phyloP scores from a whole-genome alignment of 768 basidiomycete species.

The Coprinopsis cinerea region DNA sequence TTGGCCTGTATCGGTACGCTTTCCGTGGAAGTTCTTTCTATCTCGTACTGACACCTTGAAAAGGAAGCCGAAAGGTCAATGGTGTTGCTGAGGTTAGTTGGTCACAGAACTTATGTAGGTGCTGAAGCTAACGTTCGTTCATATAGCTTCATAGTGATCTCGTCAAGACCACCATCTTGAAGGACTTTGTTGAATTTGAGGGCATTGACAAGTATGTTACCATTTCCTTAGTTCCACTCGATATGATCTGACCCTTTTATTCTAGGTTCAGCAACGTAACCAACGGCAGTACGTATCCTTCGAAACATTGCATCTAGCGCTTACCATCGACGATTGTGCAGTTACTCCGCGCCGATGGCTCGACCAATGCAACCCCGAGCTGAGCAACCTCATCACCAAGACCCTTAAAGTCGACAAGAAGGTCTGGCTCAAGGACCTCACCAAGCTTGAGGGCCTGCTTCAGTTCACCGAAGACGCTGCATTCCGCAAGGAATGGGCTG shows the following conservation, averaged over 20 bases:
- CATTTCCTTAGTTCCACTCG: background rate
- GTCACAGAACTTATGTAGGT: too few relatives aligned
- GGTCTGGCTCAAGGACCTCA: conserved; percentile 82
- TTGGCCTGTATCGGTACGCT: conserved; percentile 73
- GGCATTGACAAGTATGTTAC: conserved; percentile 70
- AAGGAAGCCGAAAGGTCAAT: conserved; percentile 81
- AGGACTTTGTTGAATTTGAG: conserved; percentile 91
- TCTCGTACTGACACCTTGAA: background rate
- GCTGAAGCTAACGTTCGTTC: background rate
- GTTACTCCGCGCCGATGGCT: conserved; percentile 94
- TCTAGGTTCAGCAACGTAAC: conserved; percentile 83
- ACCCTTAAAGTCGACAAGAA: conserved; percentile 70
- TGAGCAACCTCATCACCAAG: conserved; percentile 79
- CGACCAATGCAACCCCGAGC: conserved; percentile 88
- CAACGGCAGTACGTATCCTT: conserved; percentile 74
- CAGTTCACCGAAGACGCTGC: conserved; percentile 62
- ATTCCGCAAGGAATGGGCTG: conserved; percentile 78
- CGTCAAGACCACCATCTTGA: conserved; percentile 75
- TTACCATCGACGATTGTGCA: conserved; percentile 22
- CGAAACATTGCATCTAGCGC: background rate
- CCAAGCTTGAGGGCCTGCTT: conserved; percentile 71
- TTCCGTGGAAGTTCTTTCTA: conserved; percentile 5
- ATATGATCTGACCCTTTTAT: conserved; percentile 9
- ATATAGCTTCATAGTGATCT: conserved; percentile 79
- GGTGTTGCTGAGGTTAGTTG: conserved; percentile 81